Evolutionary conservation across 2,329 filamentous ascomycete species (phyloP).

Genomic region (Didymella arachidicola): DNA sequence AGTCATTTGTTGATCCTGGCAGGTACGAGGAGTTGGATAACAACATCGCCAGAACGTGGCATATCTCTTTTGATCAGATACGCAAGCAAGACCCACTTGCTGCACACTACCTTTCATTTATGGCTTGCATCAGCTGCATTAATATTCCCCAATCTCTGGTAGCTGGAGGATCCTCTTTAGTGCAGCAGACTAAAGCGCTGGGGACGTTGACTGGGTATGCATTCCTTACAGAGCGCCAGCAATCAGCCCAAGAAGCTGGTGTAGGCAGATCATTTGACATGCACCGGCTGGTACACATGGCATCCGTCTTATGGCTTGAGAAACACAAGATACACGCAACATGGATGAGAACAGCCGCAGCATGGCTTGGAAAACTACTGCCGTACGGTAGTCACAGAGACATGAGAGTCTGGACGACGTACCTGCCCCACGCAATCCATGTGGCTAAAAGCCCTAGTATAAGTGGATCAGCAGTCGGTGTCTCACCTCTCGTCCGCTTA

Average conservation of each 20-base stretch:
- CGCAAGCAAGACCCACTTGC: constrained; percentile 42
- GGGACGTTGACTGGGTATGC: constrained; percentile 47
- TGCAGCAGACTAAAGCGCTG: constrained; percentile 40
- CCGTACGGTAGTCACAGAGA: neutral
- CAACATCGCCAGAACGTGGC: constrained; percentile 49
- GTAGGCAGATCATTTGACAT: constrained; percentile 35
- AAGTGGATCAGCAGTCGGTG: too few species aligned
- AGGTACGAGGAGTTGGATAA: constrained; percentile 43
- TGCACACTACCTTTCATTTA: constrained; percentile 47
- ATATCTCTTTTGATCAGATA: constrained; percentile 51
- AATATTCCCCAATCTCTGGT: constrained; percentile 49
- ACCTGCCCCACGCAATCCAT: neutral
- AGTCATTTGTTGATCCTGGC: constrained; percentile 44
- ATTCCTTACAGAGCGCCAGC: constrained; percentile 35
- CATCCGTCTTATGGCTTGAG: constrained; percentile 44
- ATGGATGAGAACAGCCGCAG: constrained; percentile 21
- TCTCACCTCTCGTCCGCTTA: too few species aligned
- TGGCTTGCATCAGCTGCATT: constrained; percentile 45
- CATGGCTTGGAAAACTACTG: neutral
- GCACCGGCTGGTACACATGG: constrained; percentile 48
- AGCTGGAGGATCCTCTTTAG: constrained; percentile 28
- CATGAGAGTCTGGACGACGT: neutral
- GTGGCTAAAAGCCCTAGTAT: neutral
- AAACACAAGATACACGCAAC: constrained; percentile 21
- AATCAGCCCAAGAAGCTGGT: constrained; percentile 3